Evolutionary conservation across 2,329 filamentous ascomycete genomes (phyloP).

Genomic region (Verticillium tricorpus): DNA sequence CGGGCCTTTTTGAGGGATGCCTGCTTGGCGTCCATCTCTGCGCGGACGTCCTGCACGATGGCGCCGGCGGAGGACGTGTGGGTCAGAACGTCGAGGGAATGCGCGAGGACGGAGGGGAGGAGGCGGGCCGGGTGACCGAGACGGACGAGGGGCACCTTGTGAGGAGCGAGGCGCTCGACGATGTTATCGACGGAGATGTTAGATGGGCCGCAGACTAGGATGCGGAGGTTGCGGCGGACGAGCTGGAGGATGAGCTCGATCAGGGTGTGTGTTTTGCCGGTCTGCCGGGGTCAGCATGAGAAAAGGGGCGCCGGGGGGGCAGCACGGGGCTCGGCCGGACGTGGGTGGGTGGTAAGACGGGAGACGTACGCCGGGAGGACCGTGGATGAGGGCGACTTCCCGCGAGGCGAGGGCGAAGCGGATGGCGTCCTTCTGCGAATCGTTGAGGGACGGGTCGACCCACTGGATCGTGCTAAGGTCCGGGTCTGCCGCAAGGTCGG

Average conservation of each 20-base stretch:
- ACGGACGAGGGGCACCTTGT: slow-evolving; percentile 81
- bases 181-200: slow-evolving; percentile 99
- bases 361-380: slow-evolving; percentile 69
- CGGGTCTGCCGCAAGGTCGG: slow-evolving; percentile 34
- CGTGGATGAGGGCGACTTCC: slow-evolving; percentile 88
- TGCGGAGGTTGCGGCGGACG: slow-evolving; percentile 58
- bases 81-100: slow-evolving; percentile 88
- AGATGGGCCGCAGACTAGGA: slow-evolving; percentile 92
- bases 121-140: slow-evolving; percentile 90
- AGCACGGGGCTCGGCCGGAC: no score
- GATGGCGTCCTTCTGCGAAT: slow-evolving; percentile 64
- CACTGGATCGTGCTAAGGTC: slow-evolving; percentile 47
- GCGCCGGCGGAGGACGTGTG: slow-evolving; percentile 84
- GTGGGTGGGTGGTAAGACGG: neutral
- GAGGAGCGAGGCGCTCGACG: slow-evolving; percentile 80
- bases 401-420: slow-evolving; percentile 78
- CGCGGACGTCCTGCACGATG: slow-evolving; percentile 84
- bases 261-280: slow-evolving; percentile 93
- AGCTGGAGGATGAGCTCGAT: slow-evolving; percentile 95
- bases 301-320: neutral
- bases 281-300: slow-evolving; percentile 37
- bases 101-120: slow-evolving; percentile 79
- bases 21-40: slow-evolving; percentile 91
- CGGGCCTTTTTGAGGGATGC: slow-evolving; percentile 83
- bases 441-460: slow-evolving; percentile 59